These are phyloP conservation scores for Lachancea sp. DNA, from an alignment of 805 yeast genomes.

Conservation along the genomic window DNA sequence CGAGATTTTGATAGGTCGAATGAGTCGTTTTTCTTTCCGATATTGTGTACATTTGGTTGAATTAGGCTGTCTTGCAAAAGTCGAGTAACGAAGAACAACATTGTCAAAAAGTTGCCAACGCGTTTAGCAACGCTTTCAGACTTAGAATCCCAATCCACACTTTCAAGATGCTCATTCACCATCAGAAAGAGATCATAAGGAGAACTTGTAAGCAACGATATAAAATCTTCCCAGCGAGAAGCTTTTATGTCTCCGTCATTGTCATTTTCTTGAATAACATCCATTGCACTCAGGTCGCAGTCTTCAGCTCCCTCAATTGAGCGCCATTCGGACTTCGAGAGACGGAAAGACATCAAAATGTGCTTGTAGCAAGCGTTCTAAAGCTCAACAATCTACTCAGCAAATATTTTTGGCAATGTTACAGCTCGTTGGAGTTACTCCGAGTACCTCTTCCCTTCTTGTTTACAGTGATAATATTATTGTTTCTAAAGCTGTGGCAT, in stretches of 20 bases:
- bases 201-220: slow-evolving; percentile 10
- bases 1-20: slow-evolving; percentile 29
- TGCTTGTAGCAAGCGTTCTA: not conserved
- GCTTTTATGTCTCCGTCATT: slow-evolving; percentile 2
- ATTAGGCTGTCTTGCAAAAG: slow-evolving; percentile 29
- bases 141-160: slow-evolving; percentile 30
- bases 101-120: slow-evolving; percentile 21
- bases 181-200: slow-evolving; percentile 24
- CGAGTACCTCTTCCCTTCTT: no score
- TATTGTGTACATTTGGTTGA: slow-evolving; percentile 21
- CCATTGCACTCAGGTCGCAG: not conserved
- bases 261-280: not conserved
- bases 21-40: slow-evolving; percentile 16
- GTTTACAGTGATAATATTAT: no score
- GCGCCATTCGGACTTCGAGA: slow-evolving; percentile 10
- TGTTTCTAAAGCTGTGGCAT: no score
- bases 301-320: slow-evolving; percentile 9
- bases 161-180: slow-evolving; percentile 20
- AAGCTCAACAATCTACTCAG: no score
- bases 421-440: not conserved
- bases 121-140: slow-evolving; percentile 23
- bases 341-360: slow-evolving; percentile 13
- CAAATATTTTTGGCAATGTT: no score
- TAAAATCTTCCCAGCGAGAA: slow-evolving; percentile 7
- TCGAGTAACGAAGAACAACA: slow-evolving; percentile 19